Percentiles rank a stretch among this genome's conserved stretches.
These are phyloP conservation scores for Naegleria lovaniensis DNA, from an alignment of 208 protist genomes.

Conservation along the genomic window DNA sequence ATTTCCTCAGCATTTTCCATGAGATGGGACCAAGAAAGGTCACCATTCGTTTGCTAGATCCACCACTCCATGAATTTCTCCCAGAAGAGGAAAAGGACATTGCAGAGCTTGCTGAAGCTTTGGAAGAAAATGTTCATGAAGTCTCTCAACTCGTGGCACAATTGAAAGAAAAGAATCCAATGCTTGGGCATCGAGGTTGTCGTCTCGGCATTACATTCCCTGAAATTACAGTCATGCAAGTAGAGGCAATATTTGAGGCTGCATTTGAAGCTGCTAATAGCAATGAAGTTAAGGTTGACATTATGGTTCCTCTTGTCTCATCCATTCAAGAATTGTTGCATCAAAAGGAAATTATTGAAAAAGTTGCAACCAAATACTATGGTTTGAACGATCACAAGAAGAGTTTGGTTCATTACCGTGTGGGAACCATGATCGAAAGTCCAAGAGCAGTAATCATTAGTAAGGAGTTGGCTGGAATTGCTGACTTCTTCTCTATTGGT, in stretches of 20 bases:
- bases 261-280: constrained; percentile 40
- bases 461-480: constrained; percentile 73
- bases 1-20: constrained; percentile 81
- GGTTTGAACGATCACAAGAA: constrained; percentile 29
- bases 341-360: constrained; percentile 59
- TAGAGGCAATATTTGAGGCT: constrained; percentile 80
- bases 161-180: constrained; percentile 85
- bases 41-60: constrained; percentile 87
- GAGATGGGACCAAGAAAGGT: constrained; percentile 74
- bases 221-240: constrained; percentile 89
- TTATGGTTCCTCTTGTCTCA: constrained; percentile 84
- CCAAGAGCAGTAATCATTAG: constrained; percentile 70
- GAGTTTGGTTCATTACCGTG: constrained; percentile 56
- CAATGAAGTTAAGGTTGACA: constrained; percentile 51
- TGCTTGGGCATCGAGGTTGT: constrained; percentile 88
- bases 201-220: constrained; percentile 81
- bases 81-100: constrained; percentile 60
- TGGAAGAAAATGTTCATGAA: constrained; percentile 59
- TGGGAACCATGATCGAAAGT: constrained; percentile 88
- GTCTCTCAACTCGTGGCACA: constrained; percentile 60
- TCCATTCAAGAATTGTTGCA: constrained; percentile 71
- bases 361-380: constrained; percentile 53
- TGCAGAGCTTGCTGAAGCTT: constrained; percentile 61
- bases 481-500: constrained; percentile 91
- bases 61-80: constrained; percentile 90